phyloP scores from a whole-genome alignment of 106 monocot species.

The Acorus calamus region DNA sequence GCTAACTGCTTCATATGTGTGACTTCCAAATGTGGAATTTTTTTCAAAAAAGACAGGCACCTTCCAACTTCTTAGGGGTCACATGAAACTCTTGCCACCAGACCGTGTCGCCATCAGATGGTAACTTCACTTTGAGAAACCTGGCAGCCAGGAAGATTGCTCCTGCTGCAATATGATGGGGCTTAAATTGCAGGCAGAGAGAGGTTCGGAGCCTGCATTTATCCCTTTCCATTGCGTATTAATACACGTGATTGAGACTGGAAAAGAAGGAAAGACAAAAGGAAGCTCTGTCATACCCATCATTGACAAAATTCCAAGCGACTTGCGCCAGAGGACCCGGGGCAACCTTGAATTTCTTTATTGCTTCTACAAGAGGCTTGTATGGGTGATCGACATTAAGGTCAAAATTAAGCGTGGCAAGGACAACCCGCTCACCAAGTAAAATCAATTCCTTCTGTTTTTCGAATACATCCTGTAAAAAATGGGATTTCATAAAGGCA shows the following conservation, averaged over 20 bases:
- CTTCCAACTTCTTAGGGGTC: conserved; percentile 31
- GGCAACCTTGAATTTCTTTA: conserved; percentile 37
- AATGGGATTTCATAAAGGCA: too few relatives aligned
- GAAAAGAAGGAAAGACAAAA: neutral
- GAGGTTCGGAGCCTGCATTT: conserved; percentile 48
- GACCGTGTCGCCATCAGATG: conserved; percentile 20
- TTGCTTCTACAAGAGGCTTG: conserved; percentile 52
- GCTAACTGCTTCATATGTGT: neutral
- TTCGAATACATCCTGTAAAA: conserved; percentile 35
- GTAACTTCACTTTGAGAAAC: conserved; percentile 45
- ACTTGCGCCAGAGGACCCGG: conserved; percentile 30
- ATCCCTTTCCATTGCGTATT: neutral
- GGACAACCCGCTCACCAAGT: conserved; percentile 50
- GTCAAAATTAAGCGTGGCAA: conserved; percentile 55
- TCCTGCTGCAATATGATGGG: conserved; percentile 76
- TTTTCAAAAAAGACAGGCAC: conserved; percentile 15
- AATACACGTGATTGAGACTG: neutral
- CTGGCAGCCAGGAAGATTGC: conserved; percentile 56
- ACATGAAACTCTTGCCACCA: conserved; percentile 86
- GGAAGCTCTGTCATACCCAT: conserved; percentile 30
- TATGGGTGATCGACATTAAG: conserved; percentile 60
- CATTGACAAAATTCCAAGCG: conserved; percentile 78
- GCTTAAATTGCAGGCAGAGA: conserved; percentile 63
- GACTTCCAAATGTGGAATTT: neutral
- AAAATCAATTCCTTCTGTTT: conserved; percentile 56